Evolutionary conservation across 441 rosid species (phyloP), one percentile per base, ranked within the genome.

Genomic region (Populus hybrid): DNA sequence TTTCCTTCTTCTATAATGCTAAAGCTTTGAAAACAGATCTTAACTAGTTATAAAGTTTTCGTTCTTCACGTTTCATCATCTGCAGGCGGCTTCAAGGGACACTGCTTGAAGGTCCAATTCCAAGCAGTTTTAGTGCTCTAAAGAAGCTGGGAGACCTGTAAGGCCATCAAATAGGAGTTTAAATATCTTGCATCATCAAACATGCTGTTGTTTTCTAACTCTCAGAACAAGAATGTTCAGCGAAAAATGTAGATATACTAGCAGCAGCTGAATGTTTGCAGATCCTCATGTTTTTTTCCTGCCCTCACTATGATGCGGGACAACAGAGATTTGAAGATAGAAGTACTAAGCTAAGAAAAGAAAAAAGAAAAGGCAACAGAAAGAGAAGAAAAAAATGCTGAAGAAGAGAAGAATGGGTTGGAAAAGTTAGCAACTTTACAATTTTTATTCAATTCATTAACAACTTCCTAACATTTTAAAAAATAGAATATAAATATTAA

Each of bases 101-200:
- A 0, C 34, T 69, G 72, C 89, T 88, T 28, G 84, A 86, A 83
- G 93, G 93, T 76, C 89, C 91, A 38, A 88, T 88, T 21, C 91
- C 91, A 40, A 78, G 77, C 81, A 90, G 76, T 81, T 87, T 88
- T 18, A 77, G 78, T 4, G 82, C 83, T 76, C 84, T 87, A 20
- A 79, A 81, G 38, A 87, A 84, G 72, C 75, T 89, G 73, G 81
- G 81, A 32, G 86, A 83, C 82, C 82, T 89, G 93, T 89, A 85
- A 83, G 87, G 61, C 73, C 72, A 61, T 76, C 10, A 21, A 24
- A 32, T 36, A 26, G 72, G 11, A 11, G 35, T 40, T 30, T 1
- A 34, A 34, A 28, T 18, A 20, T 30, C 40, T 76, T 23, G 73
- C 57, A 69, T 14, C 75, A 72, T 54, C 28, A 5, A 16, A 8